Evolutionary conservation across 768 basidiomycete genomes (phyloP), one percentile per base, ranked within the genome.

Genomic region (Porpolomopsis calyptriformis): DNA sequence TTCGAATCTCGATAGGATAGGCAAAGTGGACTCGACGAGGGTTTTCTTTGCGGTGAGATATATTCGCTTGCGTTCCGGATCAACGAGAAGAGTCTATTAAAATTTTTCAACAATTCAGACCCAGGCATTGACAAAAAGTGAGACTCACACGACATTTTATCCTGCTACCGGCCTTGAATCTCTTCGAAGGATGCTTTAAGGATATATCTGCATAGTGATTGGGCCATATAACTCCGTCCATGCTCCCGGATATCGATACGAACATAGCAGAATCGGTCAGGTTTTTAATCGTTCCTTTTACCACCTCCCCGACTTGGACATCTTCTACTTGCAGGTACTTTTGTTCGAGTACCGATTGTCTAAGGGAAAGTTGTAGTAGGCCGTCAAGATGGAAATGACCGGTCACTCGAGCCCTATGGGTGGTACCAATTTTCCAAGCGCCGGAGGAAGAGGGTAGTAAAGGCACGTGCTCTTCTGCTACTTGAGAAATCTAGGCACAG

Each of bases 171-270:
- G 73, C 67, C 57, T 89, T 92, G 69, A 96, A 99, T 49, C 83
- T 76, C 64, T 82, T 88, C 35, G 89, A 80, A 8, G 94, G 94
- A 59, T 97, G 86, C 59, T 92, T 96, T 54, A 98, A 72, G n/a
- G 68, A 60, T 56, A 98, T 92, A 61, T 99, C 96, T 9, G 96
- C 91, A 59, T 87, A 96, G 59, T 98, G 96, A 50, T 80, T 77
- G 0, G 93, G 92, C 86, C 89, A 96, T 18, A 97, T 72, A 22
- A 96, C 83, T 23, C 88, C 96, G 57, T 96, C 90, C 25, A 97
- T 80, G 49, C 76, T 87, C 4, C 88, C 90, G 4, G 84, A 79
- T 46, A 98, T 69, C 23, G 86, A 80, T 34, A 98, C 78, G 57
- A 96, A 94, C 29, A 99, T 65, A 0, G 77, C 84, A 26, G 77